A percentile compares a stretch with the other conserved stretches of the same genome.
These are phyloP conservation scores for Capronia coronata DNA, from an alignment of 2,329 filamentous ascomycete genomes.

Conservation along the genomic window DNA sequence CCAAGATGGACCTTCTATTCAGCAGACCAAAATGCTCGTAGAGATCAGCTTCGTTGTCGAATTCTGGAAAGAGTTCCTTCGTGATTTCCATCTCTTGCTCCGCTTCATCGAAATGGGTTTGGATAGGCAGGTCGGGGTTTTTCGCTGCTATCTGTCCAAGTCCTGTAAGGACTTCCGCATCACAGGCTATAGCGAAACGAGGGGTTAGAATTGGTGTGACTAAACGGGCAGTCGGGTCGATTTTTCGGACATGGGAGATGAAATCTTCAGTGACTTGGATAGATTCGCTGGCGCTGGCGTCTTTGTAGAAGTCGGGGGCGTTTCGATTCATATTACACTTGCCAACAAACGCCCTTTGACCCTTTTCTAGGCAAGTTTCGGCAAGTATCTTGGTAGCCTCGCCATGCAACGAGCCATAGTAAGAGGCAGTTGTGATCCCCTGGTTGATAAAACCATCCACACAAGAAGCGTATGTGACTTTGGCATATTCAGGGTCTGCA, in stretches of 20 bases:
- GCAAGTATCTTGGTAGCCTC: conserved; percentile 54
- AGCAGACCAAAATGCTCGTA: conserved; percentile 52
- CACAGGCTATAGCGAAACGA: conserved; percentile 54
- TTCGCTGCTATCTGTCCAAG: conserved; percentile 47
- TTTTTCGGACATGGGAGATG: conserved; percentile 36
- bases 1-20: conserved; percentile 49
- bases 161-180: conserved; percentile 45
- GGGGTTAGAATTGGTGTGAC: conserved; percentile 49
- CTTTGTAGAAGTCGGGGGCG: conserved; percentile 32
- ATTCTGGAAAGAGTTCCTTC: conserved; percentile 47
- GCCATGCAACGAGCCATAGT: conserved; percentile 53
- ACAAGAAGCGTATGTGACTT: conserved; percentile 46
- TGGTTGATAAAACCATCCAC: conserved; percentile 56
- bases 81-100: conserved; percentile 52
- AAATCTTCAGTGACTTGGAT: conserved; percentile 28
- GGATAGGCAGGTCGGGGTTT: conserved; percentile 47
- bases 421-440: conserved; percentile 56
- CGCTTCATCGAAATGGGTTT: conserved; percentile 60
- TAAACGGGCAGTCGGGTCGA: conserved; percentile 41
- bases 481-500: conserved; percentile 48
- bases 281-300: conserved; percentile 24
- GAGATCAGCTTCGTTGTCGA: conserved; percentile 52
- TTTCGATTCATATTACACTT: conserved; percentile 59
- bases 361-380: conserved; percentile 46
- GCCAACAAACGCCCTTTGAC: conserved; percentile 55